Evolutionary conservation across 2,329 filamentous ascomycete species (phyloP), one percentile per base, ranked within the genome.

Genomic region (Paracorniculantispora psalliotae): DNA sequence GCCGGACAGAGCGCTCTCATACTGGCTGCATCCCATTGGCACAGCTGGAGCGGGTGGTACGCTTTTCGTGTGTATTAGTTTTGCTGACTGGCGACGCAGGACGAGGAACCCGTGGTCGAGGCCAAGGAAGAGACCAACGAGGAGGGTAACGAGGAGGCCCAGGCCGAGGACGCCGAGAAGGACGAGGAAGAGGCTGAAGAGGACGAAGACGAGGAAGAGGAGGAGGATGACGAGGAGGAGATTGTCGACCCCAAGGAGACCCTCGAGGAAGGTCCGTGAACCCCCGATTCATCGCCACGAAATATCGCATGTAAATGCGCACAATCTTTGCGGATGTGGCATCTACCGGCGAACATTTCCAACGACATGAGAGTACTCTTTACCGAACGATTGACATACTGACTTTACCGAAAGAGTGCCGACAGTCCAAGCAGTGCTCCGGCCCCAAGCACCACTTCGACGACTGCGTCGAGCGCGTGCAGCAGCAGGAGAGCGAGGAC

Each of bases 361-460:
- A 35, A 6, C 23, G 23, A 39, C 23, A n/a, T 10, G 58, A 66
- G 52, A 62, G 55, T 51, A 53, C n/a, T 50, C 23, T 41, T 30
- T 17, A 47, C 25, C 12, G 12, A 44, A 61, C 62, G 67, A 69
- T 62, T 65, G 61, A 53, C 37, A 58, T 68, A 67, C 66, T 62
- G 55, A 61, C 60, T 23, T 50, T 62, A 35, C 39, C 61, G 54
- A 67, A 67, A 97, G 94, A 96, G 73, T 99, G 94, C 85, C 85
- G 85, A 77, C 86, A 93, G 75, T 92, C 92, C 65, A 83, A 88
- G 75, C 81, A 90, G 77, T 99, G 94, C 79, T 82, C 88, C 63
- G 87, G 89, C 61, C 84, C 85, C 72, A 99, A 97, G 87, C 93
- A 97, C 83, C 94, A 99, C 84, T 97, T 89, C 76, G 93, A 97